A percentile compares a stretch with the other conserved stretches of the same genome.
phyloP scores from a whole-genome alignment of 2,329 filamentous ascomycete species.

The Massarina eburnea region DNA sequence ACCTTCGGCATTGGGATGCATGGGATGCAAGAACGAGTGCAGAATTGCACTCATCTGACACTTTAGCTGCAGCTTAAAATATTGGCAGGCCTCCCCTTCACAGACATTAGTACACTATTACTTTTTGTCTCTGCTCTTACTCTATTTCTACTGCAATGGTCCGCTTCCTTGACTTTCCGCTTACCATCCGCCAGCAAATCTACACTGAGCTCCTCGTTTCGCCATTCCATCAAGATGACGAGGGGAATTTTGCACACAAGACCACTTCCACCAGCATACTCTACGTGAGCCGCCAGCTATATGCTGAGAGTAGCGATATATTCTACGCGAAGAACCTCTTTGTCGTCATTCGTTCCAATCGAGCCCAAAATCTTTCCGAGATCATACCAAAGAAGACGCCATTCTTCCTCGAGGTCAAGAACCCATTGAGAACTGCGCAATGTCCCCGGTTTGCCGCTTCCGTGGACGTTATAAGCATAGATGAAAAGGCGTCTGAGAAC shows the following conservation, averaged over 20 bases:
- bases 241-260: not conserved
- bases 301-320: slow-evolving; percentile 12
- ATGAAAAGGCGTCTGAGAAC: not conserved
- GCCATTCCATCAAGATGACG: slow-evolving; percentile 1
- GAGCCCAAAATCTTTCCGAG: not conserved
- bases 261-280: slow-evolving; percentile 6
- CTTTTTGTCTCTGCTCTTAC: no score
- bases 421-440: not conserved
- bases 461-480: slow-evolving; percentile 5
- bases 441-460: slow-evolving; percentile 9
- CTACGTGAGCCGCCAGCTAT: slow-evolving; percentile 14
- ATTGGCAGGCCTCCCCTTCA: no score
- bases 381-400: not conserved
- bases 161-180: slow-evolving; percentile 9
- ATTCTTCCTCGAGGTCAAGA: not conserved
- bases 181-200: slow-evolving; percentile 12
- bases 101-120: no score
- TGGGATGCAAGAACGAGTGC: no score
- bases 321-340: slow-evolving; percentile 15
- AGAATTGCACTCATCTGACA: no score
- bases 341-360: slow-evolving; percentile 4
- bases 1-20: no score
- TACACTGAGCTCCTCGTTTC: slow-evolving; percentile 11
- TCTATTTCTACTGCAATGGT: not conserved
- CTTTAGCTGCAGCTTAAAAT: no score